Conservation (phyloP, 768 basidiomycete species). For the Pleurotus tuoliensis region DNA sequence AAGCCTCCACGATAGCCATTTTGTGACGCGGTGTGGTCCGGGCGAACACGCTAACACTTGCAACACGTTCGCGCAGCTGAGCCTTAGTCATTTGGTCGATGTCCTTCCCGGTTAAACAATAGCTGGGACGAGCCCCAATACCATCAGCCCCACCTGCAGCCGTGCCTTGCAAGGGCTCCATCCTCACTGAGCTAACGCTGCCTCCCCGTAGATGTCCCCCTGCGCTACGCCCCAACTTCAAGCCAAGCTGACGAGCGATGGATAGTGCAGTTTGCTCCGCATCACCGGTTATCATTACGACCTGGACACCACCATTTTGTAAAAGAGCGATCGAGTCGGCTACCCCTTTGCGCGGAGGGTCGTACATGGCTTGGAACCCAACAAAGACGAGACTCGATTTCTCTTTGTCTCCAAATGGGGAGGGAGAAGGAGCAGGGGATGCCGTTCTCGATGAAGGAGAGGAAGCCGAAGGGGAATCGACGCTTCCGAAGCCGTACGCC, state of each 20-base stretch:
- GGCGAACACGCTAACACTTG: conserved; percentile 84
- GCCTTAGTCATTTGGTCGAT: conserved; percentile 81
- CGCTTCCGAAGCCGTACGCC: conserved; percentile 76
- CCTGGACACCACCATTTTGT: conserved; percentile 84
- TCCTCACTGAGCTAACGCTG: conserved; percentile 11
- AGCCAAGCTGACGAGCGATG: conserved; percentile 82
- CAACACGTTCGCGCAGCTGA: conserved; percentile 81
- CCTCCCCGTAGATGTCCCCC: conserved; percentile 26
- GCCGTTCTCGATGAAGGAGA: conserved; percentile 22
- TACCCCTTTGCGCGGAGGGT: conserved; percentile 93
- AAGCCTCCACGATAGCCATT: conserved; percentile 95
- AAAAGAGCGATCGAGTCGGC: conserved; percentile 80
- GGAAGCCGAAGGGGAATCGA: conserved; percentile 13
- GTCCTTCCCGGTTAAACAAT: conserved; percentile 73
- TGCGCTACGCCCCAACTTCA: conserved; percentile 66
- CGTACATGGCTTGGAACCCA: conserved; percentile 93
- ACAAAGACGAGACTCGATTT: conserved; percentile 75
- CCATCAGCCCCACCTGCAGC: conserved; percentile 27
- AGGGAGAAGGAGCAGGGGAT: conserved; percentile 17
- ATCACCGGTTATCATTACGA: conserved; percentile 99
- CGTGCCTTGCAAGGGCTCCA: conserved; percentile 23
- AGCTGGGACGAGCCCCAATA: conserved; percentile 26
- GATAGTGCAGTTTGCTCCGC: conserved; percentile 87
- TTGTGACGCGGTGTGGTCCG: conserved; percentile 96
- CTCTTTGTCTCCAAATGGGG: conserved; percentile 17